phyloP scores from a whole-genome alignment of 2,329 filamentous ascomycete genomes.

The Lachnellula hyalina region DNA sequence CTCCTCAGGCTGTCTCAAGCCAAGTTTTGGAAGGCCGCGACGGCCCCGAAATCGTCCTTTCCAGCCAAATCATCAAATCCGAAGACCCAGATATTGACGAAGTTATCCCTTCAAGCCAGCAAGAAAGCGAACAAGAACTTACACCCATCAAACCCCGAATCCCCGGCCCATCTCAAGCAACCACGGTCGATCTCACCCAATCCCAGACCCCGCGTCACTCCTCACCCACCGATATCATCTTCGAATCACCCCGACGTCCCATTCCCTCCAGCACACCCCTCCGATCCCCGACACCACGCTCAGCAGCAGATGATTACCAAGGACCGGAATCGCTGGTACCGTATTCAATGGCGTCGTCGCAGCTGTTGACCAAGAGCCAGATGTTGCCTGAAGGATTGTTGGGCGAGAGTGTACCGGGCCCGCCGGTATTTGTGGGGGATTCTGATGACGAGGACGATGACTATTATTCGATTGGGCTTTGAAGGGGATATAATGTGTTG shows the following conservation, averaged over 20 bases:
- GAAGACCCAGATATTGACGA: not conserved
- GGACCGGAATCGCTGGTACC: slow-evolving; percentile 16
- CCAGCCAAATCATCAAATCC: not conserved
- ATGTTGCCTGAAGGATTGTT: slow-evolving; percentile 46
- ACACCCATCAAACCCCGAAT: not conserved
- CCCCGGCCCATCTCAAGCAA: slow-evolving; percentile 25
- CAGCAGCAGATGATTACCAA: not conserved
- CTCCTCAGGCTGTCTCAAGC: not conserved
- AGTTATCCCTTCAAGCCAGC: slow-evolving; percentile 8
- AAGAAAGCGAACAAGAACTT: not conserved
- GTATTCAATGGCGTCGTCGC: slow-evolving; percentile 23
- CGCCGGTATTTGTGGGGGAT: slow-evolving; percentile 39
- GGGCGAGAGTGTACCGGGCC: slow-evolving; percentile 35
- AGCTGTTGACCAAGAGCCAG: slow-evolving; percentile 48
- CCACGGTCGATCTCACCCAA: slow-evolving; percentile 28
- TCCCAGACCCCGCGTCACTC: slow-evolving; percentile 17
- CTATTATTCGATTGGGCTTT: not conserved
- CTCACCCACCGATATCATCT: slow-evolving; percentile 19
- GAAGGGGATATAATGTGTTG: not conserved
- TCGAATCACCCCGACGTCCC: slow-evolving; percentile 25
- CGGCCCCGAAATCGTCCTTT: not conserved
- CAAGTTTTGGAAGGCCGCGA: not conserved
- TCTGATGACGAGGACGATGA: slow-evolving; percentile 37
- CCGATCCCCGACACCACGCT: slow-evolving; percentile 9
- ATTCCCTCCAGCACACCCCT: slow-evolving; percentile 20